Base-by-base conservation (phyloP, 2,329 filamentous ascomycete genomes). In the Dothideomycetes sp. region DNA sequence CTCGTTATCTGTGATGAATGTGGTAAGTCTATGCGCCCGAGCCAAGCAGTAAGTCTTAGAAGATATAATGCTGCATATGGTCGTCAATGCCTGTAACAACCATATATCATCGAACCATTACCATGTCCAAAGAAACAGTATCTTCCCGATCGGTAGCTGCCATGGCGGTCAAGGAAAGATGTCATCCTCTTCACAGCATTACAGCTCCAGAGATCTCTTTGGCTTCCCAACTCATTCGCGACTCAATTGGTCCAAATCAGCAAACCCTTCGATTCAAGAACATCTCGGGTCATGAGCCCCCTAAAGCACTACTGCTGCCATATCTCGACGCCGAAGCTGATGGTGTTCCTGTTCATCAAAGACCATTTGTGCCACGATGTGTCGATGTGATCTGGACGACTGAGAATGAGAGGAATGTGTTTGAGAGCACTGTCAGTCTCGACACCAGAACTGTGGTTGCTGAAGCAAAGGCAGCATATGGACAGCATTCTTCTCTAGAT, bases 281-380 rank as follows among this genome's bases (percentile, higher is more conserved):
- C 20, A 36, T 36, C 13, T 36, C 33, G 9, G 18, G 15, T n/a
- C 33, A 36, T 16, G 33, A 36, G 17, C 33, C 33, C 12, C 33
- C 33, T 7, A 36, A 36, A 15, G 17, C 33, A 22, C n/a, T 36
- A 15, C 33, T 36, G 5, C 13, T 36, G 13, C 33, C 33, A 5
- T 36, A 36, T 24, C 20, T 36, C 4, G 19, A 36, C 25, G 33
- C 33, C 5, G 33, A 36, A 36, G 33, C 33, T 10, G 17, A 15
- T 10, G 33, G 33, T 10, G 24, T 36, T 5, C 17, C 33, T 4
- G 20, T 20, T 24, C 9, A 11, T 4, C 19, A 36, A 36, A 23
- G 33, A 36, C 33, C 33, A 5, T 36, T 36, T 36, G 20, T 36
- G 19, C 33, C 33, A 13, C 16, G 33, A 22, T 36, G 33, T 15